These are phyloP conservation scores for Phaeolepiota aurea DNA, from an alignment of 768 basidiomycete species.

Conservation along the genomic window DNA sequence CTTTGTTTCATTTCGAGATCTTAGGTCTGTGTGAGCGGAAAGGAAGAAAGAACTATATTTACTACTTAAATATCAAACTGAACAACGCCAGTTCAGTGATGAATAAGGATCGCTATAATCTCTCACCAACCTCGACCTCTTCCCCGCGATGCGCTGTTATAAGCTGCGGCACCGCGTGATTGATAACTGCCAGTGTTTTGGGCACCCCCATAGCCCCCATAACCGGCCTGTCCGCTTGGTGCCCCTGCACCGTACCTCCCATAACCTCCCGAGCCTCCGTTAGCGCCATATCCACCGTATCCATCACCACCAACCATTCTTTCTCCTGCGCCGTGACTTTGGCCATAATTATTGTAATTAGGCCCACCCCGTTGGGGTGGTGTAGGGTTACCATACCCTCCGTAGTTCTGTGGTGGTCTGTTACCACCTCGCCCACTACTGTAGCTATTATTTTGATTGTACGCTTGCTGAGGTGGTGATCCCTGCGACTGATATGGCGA, in stretches of 20 bases:
- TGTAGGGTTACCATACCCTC: slow-evolving; percentile 20
- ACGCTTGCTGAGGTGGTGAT: slow-evolving; percentile 19
- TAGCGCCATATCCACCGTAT: slow-evolving; percentile 26
- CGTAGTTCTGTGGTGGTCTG: slow-evolving; percentile 15
- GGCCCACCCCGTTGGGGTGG: slow-evolving; percentile 18
- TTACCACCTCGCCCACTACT: slow-evolving; percentile 12
- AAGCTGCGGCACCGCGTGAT: slow-evolving; percentile 16
- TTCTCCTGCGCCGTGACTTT: slow-evolving; percentile 17
- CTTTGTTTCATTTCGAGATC: no score
- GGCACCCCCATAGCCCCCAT: slow-evolving; percentile 27
- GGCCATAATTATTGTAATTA: slow-evolving; percentile 23
- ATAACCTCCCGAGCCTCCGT: slow-evolving; percentile 25
- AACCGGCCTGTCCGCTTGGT: slow-evolving; percentile 32
- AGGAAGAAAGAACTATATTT: not conserved
- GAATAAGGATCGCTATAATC: slow-evolving; percentile 11
- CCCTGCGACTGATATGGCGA: slow-evolving; percentile 18
- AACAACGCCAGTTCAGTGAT: not conserved
- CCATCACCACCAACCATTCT: slow-evolving; percentile 23
- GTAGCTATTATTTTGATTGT: slow-evolving; percentile 17
- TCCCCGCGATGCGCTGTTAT: slow-evolving; percentile 27
- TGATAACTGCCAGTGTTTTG: slow-evolving; percentile 12
- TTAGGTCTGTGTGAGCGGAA: no score
- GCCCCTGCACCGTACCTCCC: slow-evolving; percentile 11
- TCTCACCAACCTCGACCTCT: slow-evolving; percentile 41
- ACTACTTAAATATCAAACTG: not conserved